Conservation (phyloP, 164 flowering plant genomes). For the Cinnamomum chago region DNA sequence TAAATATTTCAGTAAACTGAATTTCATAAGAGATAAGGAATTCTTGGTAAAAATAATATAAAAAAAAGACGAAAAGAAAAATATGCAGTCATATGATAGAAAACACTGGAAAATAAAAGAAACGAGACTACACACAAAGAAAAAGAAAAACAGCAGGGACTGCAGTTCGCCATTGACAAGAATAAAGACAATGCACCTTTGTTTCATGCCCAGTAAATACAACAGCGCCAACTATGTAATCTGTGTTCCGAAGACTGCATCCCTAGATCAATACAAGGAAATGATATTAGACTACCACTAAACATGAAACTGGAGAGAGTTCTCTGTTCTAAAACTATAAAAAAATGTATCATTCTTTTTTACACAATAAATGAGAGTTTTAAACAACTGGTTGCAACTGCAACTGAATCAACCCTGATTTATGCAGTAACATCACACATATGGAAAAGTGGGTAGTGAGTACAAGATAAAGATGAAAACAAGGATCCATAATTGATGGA, state of each 20-base stretch:
- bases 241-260: slow-evolving; percentile 94
- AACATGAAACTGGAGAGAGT: not conserved
- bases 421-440: too few relatives aligned
- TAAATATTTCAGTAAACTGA: not conserved
- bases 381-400: too few relatives aligned
- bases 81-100: not conserved
- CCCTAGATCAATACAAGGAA: slow-evolving; percentile 41
- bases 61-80: too few relatives aligned
- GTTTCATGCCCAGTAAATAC: slow-evolving; percentile 95
- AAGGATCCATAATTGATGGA: too few relatives aligned
- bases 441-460: too few relatives aligned
- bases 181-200: slow-evolving; percentile 46
- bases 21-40: not conserved
- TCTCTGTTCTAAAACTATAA: not conserved
- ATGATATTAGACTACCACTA: not conserved
- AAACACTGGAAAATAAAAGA: not conserved
- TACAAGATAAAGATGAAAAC: too few relatives aligned
- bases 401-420: too few relatives aligned
- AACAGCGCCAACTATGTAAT: slow-evolving; percentile 79
- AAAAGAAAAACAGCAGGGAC: not conserved
- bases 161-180: too few relatives aligned
- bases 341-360: not conserved
- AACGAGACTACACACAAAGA: slow-evolving; percentile 4
- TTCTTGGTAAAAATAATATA: not conserved
- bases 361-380: too few relatives aligned